phyloP scores from a whole-genome alignment of 768 basidiomycete species.

The Paxillus ammoniavirescens region DNA sequence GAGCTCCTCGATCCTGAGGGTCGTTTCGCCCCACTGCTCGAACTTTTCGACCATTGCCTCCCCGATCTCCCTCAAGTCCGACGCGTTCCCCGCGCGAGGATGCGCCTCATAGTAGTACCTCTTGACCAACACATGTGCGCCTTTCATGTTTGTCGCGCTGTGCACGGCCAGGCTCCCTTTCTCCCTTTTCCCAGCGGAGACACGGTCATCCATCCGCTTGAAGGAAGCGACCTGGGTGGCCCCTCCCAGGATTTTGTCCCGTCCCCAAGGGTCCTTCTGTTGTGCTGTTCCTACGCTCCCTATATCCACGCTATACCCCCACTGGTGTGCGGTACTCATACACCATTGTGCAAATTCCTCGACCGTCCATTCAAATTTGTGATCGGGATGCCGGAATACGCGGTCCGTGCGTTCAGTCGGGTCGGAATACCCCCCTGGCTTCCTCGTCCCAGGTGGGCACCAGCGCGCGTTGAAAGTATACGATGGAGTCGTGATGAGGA shows the following conservation, averaged over 20 bases:
- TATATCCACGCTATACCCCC: constrained; percentile 70
- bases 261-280: constrained; percentile 69
- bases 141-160: constrained; percentile 1
- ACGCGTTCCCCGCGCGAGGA: constrained; percentile 42
- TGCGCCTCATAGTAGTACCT: constrained; percentile 54
- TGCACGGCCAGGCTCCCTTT: constrained; percentile 6
- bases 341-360: constrained; percentile 75
- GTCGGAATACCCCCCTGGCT: constrained; percentile 57
- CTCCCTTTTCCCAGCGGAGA: constrained; percentile 32
- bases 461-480: constrained; percentile 82
- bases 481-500: constrained; percentile 83
- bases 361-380: constrained; percentile 87
- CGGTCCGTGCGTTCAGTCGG: constrained; percentile 75
- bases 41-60: constrained; percentile 50
- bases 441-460: constrained; percentile 48
- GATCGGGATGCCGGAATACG: constrained; percentile 77
- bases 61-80: constrained; percentile 45
- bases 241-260: constrained; percentile 60
- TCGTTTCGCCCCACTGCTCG: constrained; percentile 48
- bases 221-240: constrained; percentile 72
- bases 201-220: constrained; percentile 39
- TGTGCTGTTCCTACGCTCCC: constrained; percentile 57
- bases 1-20: constrained; percentile 42
- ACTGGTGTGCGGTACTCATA: constrained; percentile 48
- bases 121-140: constrained; percentile 47